Evolutionary conservation across 768 basidiomycete genomes (phyloP).

Genomic region (Austroboletus festivus): DNA sequence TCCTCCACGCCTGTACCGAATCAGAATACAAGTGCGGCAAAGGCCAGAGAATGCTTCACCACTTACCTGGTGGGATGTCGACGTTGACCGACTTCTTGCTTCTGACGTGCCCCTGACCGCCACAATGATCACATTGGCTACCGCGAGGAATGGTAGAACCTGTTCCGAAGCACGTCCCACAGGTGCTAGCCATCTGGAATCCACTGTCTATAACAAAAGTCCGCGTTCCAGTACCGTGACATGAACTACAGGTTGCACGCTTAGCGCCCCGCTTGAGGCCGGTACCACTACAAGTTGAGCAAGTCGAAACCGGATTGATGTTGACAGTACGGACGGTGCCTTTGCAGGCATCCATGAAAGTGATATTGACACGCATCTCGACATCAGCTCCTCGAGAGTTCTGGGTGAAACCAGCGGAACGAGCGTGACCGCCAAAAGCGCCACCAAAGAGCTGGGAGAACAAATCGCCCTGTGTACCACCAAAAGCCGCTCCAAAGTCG

Average conservation of each 20-base stretch:
- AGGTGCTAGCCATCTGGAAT: conserved; percentile 96
- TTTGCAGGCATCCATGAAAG: conserved; percentile 94
- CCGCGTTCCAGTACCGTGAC: conserved; percentile 82
- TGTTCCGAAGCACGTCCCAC: conserved; percentile 74
- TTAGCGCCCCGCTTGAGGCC: conserved; percentile 88
- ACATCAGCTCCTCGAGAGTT: conserved; percentile 72
- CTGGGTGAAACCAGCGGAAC: conserved; percentile 42
- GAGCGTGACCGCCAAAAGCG: conserved; percentile 49
- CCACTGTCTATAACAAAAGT: conserved; percentile 90
- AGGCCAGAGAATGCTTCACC: neutral
- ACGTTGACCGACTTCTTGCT: conserved; percentile 74
- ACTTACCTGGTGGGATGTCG: conserved; percentile 80
- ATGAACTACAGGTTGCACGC: conserved; percentile 71
- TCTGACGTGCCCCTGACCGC: conserved; percentile 86
- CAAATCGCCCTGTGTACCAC: conserved; percentile 56
- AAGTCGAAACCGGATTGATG: conserved; percentile 79
- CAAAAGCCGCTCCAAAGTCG: conserved; percentile 63
- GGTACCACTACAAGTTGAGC: conserved; percentile 77
- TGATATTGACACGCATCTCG: conserved; percentile 69
- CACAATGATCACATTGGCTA: conserved; percentile 75
- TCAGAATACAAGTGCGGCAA: conserved; percentile 8
- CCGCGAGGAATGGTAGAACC: conserved; percentile 79
- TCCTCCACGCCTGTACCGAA: conserved; percentile 77
- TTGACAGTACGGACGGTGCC: conserved; percentile 75
- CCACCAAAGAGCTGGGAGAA: conserved; percentile 85